Conservation (phyloP, 768 basidiomycete species). For the Suillus subluteus region DNA sequence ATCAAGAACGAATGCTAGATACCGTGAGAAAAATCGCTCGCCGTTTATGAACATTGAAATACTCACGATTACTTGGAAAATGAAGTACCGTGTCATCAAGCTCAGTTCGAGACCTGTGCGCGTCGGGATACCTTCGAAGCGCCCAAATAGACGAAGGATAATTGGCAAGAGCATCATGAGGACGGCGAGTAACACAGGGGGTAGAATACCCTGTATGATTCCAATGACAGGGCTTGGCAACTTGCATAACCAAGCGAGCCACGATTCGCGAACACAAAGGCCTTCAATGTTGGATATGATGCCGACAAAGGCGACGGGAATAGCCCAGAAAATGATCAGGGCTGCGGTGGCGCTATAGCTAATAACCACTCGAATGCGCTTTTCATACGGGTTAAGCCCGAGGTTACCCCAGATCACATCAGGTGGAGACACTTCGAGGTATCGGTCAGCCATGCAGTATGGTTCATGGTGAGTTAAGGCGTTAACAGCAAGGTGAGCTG, state of each 20-base stretch:
- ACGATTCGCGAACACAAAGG: conserved; percentile 64
- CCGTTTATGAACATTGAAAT: background rate
- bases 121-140: conserved; percentile 90
- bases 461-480: conserved; percentile 78
- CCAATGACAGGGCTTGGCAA: conserved; percentile 70
- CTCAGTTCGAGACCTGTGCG: conserved; percentile 83
- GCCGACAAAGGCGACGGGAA: conserved; percentile 90
- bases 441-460: conserved; percentile 76
- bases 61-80: conserved; percentile 90
- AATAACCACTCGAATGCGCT: conserved; percentile 63
- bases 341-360: conserved; percentile 79
- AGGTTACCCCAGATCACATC: conserved; percentile 96
- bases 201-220: conserved; percentile 87
- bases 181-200: conserved; percentile 84
- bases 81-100: conserved; percentile 90
- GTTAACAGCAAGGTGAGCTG: conserved; percentile 87
- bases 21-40: background rate
- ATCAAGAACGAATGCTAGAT: conserved; percentile 90
- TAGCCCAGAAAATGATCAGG: conserved; percentile 85
- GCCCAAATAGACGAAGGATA: conserved; percentile 75
- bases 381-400: conserved; percentile 87
- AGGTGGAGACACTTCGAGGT: conserved; percentile 80
- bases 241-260: conserved; percentile 84
- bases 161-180: conserved; percentile 91
- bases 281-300: conserved; percentile 77